Conservation (phyloP, 129 eudicot species). For the Flaveria trinervia region DNA sequence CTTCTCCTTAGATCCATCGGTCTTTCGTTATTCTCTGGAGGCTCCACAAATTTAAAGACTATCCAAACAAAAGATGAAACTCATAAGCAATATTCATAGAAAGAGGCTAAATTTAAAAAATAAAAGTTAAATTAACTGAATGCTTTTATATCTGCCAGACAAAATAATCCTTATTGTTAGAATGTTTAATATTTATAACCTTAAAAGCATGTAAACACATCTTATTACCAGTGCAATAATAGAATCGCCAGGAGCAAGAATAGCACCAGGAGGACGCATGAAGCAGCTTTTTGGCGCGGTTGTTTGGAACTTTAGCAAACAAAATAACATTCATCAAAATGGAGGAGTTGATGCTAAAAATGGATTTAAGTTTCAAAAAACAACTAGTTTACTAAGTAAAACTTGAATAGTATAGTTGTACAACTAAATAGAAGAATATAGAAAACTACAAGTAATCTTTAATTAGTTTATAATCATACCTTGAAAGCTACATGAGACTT, state of each 20-base stretch:
- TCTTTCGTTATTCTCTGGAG: conserved; percentile 74
- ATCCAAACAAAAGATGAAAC: conserved; percentile 27
- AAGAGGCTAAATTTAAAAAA: conserved; percentile 1
- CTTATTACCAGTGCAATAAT: conserved; percentile 78
- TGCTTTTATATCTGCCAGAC: background rate
- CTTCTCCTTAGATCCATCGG: conserved; percentile 67
- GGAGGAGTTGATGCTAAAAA: background rate
- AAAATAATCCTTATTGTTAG: conserved; percentile 5
- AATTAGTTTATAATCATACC: conserved; percentile 44
- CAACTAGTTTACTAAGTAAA: conserved; percentile 12
- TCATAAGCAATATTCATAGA: conserved; percentile 5
- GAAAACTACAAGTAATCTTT: background rate
- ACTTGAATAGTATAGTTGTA: conserved; percentile 1
- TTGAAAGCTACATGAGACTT: conserved; percentile 98
- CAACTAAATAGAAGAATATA: background rate
- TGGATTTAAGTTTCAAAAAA: background rate
- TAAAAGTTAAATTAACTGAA: background rate
- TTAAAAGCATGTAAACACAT: background rate
- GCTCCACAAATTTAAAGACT: conserved; percentile 93
- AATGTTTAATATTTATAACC: conserved; percentile 5
- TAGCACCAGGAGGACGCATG: conserved; percentile 99
- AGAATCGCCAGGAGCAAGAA: conserved; percentile 87
- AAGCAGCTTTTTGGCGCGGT: conserved; percentile 98
- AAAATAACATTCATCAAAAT: conserved; percentile 25
- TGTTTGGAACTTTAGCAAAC: conserved; percentile 77